These are phyloP conservation scores for Trichophyton verrucosum DNA, from an alignment of 2,329 filamentous ascomycete genomes.

Conservation along the genomic window DNA sequence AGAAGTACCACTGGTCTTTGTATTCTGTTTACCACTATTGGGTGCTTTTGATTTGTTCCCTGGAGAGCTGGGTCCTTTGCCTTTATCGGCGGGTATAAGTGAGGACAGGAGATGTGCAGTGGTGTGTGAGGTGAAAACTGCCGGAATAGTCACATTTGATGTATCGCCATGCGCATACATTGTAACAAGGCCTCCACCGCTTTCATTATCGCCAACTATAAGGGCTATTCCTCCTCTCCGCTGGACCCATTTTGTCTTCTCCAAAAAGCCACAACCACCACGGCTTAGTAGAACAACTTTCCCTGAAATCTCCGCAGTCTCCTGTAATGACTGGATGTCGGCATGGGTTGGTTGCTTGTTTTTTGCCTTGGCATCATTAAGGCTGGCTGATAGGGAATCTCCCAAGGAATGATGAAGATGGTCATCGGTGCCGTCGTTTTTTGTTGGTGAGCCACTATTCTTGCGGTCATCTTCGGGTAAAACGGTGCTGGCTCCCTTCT, in stretches of 20 bases:
- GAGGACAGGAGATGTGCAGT: conserved; percentile 88
- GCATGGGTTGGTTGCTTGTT: conserved; percentile 46
- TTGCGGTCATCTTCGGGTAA: not conserved
- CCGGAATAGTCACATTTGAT: conserved; percentile 85
- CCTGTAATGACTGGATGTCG: conserved; percentile 83
- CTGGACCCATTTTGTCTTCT: conserved; percentile 96
- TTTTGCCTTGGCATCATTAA: conserved; percentile 24
- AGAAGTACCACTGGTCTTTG: conserved; percentile 16
- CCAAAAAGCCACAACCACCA: conserved; percentile 88
- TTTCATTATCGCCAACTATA: conserved; percentile 87
- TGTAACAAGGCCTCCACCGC: conserved; percentile 77
- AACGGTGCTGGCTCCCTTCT: not conserved
- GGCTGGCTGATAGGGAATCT: conserved; percentile 29
- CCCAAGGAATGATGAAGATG: conserved; percentile 53
- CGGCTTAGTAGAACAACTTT: conserved; percentile 86
- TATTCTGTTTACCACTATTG: conserved; percentile 29
- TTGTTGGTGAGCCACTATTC: not conserved
- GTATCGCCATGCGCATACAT: conserved; percentile 98
- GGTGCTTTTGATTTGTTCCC: conserved; percentile 32
- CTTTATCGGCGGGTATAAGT: conserved; percentile 53
- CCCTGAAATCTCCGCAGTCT: conserved; percentile 81
- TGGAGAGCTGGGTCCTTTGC: conserved; percentile 42
- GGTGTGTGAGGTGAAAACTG: conserved; percentile 87
- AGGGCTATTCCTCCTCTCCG: conserved; percentile 75
- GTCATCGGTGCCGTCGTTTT: conserved; percentile 66